Conservation (phyloP, 116 monocot genomes). For the Thalassia testudinum region DNA sequence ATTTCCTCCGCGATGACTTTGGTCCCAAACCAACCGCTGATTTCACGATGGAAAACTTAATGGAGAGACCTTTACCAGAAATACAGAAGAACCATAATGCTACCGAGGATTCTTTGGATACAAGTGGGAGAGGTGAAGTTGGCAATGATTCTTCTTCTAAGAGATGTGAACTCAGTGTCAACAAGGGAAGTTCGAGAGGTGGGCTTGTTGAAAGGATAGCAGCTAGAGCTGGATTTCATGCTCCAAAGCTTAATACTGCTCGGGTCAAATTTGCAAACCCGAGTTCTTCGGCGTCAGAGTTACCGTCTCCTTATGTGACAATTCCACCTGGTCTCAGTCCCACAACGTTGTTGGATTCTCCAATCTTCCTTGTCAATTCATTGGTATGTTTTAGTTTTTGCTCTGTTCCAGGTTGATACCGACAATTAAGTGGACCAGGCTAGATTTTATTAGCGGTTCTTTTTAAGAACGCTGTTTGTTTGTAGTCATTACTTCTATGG, state of each 20-base stretch:
- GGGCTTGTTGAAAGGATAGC: constrained; percentile 21
- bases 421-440: neutral
- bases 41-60: no score
- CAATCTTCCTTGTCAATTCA: constrained; percentile 41
- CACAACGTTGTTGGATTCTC: constrained; percentile 57
- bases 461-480: neutral
- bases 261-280: constrained; percentile 4
- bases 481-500: neutral
- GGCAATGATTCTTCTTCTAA: no score
- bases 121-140: no score
- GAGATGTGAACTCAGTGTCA: no score
- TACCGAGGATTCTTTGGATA: no score
- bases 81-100: no score
- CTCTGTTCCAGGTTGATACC: neutral
- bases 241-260: constrained; percentile 15
- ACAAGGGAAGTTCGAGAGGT: neutral
- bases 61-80: no score
- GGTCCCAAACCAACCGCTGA: no score
- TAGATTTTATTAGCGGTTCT: neutral
- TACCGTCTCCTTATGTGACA: constrained; percentile 30
- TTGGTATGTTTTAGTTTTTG: constrained; percentile 23
- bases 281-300: constrained; percentile 7
- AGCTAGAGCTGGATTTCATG: constrained; percentile 16
- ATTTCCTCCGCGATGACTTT: no score
- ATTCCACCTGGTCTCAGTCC: constrained; percentile 74